Evolutionary conservation across 169 alveolate genomes (phyloP).

Genomic region (Eimeria tenella): DNA sequence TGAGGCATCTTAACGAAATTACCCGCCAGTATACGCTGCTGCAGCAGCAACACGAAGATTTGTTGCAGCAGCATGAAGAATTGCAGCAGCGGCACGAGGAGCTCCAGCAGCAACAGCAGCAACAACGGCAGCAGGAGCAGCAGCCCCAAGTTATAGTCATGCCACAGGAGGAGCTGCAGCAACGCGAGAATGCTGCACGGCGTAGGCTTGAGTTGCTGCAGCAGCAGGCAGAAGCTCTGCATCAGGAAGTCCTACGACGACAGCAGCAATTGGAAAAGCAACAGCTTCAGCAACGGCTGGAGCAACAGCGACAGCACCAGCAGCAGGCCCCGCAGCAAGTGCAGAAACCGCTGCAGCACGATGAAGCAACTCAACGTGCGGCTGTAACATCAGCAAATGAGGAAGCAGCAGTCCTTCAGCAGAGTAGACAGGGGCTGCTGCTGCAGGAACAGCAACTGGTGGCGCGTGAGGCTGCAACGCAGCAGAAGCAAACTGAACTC

Average conservation of each 20-base stretch:
- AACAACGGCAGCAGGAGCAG: conserved; percentile 32
- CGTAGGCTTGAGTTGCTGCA: not conserved
- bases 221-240: conserved; percentile 10
- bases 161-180: not conserved
- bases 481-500: conserved; percentile 10
- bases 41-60: conserved; percentile 51
- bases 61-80: conserved; percentile 48
- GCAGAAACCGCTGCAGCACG: conserved; percentile 9
- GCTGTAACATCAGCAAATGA: not conserved
- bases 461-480: not conserved
- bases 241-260: not conserved
- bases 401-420: conserved; percentile 2
- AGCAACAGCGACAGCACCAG: conserved; percentile 19
- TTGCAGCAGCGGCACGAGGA: conserved; percentile 26
- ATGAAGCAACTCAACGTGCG: not conserved
- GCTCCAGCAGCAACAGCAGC: conserved; percentile 18
- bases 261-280: conserved; percentile 55
- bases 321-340: not conserved
- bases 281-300: not conserved
- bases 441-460: conserved; percentile 42
- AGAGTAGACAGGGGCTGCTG: not conserved
- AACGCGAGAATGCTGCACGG: not conserved
- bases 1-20: not conserved
- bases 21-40: conserved; percentile 16
- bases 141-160: not conserved